A percentile compares a stretch with the other conserved stretches of the same genome.
Conservation (phyloP, 768 basidiomycete genomes). For the Hemileccinum impolitum region DNA sequence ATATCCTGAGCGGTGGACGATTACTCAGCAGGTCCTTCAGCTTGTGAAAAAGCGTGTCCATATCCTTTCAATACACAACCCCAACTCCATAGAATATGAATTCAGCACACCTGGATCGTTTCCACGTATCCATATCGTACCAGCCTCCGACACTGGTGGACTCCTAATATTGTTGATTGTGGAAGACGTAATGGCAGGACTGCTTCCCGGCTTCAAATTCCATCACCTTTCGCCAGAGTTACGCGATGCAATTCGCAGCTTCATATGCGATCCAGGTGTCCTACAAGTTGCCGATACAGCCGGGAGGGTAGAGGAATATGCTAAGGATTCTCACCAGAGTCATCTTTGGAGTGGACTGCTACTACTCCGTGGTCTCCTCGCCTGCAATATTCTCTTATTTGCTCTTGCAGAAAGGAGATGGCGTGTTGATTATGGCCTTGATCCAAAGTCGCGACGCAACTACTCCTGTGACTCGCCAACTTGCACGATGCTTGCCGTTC, state of each 20-base stretch:
- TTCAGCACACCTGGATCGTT: constrained; percentile 3
- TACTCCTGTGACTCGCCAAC: too few species aligned
- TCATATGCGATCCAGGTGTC: constrained; percentile 12
- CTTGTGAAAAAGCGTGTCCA: neutral
- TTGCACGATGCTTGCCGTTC: constrained; percentile 28
- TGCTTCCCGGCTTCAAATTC: constrained; percentile 11
- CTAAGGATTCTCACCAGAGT: neutral
- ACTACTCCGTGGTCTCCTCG: constrained; percentile 31
- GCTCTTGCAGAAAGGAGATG: constrained; percentile 29
- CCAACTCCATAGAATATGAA: constrained; percentile 1
- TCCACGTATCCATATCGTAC: constrained; percentile 8
- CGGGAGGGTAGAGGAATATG: constrained; percentile 2
- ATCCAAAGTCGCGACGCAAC: neutral
- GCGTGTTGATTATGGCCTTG: constrained; percentile 33
- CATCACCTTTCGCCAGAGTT: neutral
- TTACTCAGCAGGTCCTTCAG: neutral
- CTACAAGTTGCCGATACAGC: neutral
- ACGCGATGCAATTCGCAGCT: constrained; percentile 6
- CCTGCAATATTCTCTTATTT: constrained; percentile 22
- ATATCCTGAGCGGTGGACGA: neutral
- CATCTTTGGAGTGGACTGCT: constrained; percentile 11
- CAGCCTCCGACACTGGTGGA: neutral
- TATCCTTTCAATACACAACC: neutral
- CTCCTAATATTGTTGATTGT: constrained; percentile 3
- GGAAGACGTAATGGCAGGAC: constrained; percentile 8